Conservation (phyloP, 768 basidiomycete genomes). For the Boletus rex-veris region DNA sequence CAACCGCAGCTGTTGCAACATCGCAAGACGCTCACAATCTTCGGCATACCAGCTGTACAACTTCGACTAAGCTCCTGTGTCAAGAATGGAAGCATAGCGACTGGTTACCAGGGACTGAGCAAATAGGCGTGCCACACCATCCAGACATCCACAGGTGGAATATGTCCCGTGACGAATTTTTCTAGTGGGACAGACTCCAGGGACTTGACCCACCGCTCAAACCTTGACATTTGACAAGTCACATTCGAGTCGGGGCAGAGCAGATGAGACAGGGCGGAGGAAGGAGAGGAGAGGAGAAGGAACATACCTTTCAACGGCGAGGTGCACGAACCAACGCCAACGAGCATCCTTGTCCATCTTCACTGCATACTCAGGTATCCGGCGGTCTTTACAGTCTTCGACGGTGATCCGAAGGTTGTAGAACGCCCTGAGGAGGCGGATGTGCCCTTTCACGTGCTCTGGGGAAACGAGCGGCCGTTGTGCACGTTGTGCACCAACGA, state of each 20-base stretch:
- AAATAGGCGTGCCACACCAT: slow-evolving; percentile 44
- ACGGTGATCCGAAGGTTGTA: slow-evolving; percentile 27
- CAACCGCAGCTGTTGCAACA: slow-evolving; percentile 23
- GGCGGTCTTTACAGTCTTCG: slow-evolving; percentile 26
- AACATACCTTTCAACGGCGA: slow-evolving; percentile 37
- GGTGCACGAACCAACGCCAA: slow-evolving; percentile 40
- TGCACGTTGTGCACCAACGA: slow-evolving; percentile 18
- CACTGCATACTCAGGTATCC: slow-evolving; percentile 25
- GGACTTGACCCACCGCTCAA: slow-evolving; percentile 33
- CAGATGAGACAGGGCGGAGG: background rate
- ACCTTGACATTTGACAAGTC: slow-evolving; percentile 20
- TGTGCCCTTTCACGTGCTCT: slow-evolving; percentile 33
- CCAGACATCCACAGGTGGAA: slow-evolving; percentile 40
- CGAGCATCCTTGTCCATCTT: slow-evolving; percentile 27
- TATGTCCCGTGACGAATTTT: slow-evolving; percentile 22
- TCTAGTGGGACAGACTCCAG: slow-evolving; percentile 24
- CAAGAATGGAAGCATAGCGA: background rate
- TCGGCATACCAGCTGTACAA: slow-evolving; percentile 30
- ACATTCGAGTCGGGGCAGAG: background rate
- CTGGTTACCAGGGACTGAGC: slow-evolving; percentile 34
- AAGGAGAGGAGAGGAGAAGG: background rate
- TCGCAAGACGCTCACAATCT: slow-evolving; percentile 30
- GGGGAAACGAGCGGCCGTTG: slow-evolving; percentile 29
- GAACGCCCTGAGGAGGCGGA: slow-evolving; percentile 34
- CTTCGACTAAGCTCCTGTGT: background rate